These are phyloP conservation scores for Leptographium wingfieldii DNA, from an alignment of 2,329 filamentous ascomycete species.

Conservation along the genomic window DNA sequence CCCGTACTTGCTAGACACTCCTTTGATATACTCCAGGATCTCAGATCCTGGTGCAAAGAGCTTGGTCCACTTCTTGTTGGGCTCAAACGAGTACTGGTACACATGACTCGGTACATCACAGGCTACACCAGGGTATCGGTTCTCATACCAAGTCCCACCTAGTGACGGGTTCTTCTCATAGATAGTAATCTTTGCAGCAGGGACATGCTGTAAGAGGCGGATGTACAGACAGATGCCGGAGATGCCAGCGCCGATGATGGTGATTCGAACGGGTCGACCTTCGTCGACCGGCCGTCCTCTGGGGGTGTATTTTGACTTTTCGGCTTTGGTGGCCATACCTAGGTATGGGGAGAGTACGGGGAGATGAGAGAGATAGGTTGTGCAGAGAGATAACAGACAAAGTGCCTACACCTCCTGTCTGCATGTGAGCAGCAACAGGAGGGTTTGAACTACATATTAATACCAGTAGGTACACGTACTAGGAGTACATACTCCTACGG, in stretches of 20 bases:
- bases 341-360: not conserved
- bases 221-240: constrained; percentile 30
- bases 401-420: not conserved
- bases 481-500: not conserved
- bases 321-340: not conserved
- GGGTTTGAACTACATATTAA: not conserved
- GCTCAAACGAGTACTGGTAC: constrained; percentile 49
- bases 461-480: not conserved
- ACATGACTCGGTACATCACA: constrained; percentile 46
- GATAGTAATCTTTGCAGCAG: constrained; percentile 29
- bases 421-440: not conserved
- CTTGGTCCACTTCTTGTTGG: constrained; percentile 44
- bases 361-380: not conserved
- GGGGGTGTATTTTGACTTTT: not conserved
- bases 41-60: constrained; percentile 42
- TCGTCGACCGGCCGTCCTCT: not conserved
- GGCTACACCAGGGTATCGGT: constrained; percentile 43
- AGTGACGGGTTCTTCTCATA: constrained; percentile 44
- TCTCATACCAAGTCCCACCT: constrained; percentile 47
- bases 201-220: constrained; percentile 27
- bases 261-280: constrained; percentile 23
- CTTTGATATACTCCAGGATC: constrained; percentile 39
- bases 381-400: not conserved
- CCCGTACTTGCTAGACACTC: constrained; percentile 28
- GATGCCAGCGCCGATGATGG: constrained; percentile 29